Conservation (phyloP, 1,284 basidiomycete genomes). For the Apiotrichum laibachii region DNA sequence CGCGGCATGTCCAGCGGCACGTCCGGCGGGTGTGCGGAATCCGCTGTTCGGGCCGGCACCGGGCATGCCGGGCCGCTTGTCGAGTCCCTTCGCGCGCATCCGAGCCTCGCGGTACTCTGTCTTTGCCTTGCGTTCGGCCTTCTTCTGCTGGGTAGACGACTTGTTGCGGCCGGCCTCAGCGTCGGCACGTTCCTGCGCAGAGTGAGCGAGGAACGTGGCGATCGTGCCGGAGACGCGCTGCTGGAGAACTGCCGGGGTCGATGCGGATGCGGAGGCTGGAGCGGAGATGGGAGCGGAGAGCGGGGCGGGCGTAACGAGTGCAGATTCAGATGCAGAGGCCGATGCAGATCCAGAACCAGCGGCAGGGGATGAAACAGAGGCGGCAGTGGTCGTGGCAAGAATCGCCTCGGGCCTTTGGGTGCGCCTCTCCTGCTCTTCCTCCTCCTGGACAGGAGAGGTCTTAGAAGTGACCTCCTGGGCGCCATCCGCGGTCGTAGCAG, state of each 20-base stretch:
- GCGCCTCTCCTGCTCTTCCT: too few relatives aligned
- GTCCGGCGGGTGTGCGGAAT: too few relatives aligned
- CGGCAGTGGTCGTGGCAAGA: background rate
- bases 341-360: too few relatives aligned
- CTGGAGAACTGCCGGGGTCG: background rate
- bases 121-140: conserved; percentile 15
- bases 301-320: too few relatives aligned
- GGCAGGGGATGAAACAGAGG: background rate
- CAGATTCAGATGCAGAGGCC: too few relatives aligned
- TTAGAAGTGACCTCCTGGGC: too few relatives aligned
- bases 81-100: conserved; percentile 10
- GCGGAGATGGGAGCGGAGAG: background rate
- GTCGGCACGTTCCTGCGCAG: conserved; percentile 15
- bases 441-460: too few relatives aligned
- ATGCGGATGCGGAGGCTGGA: background rate
- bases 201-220: conserved; percentile 5
- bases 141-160: conserved; percentile 19
- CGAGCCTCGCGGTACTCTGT: conserved; percentile 12
- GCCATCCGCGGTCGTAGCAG: background rate
- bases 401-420: background rate
- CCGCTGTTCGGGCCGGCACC: too few relatives aligned
- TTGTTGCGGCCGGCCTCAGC: conserved; percentile 20
- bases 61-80: conserved; percentile 2
- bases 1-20: too few relatives aligned
- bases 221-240: conserved; percentile 10